A percentile compares a stretch with the other conserved stretches of the same genome.
Conservation (phyloP, 306 rosid genomes). For the Cucurbita ficifolia region DNA sequence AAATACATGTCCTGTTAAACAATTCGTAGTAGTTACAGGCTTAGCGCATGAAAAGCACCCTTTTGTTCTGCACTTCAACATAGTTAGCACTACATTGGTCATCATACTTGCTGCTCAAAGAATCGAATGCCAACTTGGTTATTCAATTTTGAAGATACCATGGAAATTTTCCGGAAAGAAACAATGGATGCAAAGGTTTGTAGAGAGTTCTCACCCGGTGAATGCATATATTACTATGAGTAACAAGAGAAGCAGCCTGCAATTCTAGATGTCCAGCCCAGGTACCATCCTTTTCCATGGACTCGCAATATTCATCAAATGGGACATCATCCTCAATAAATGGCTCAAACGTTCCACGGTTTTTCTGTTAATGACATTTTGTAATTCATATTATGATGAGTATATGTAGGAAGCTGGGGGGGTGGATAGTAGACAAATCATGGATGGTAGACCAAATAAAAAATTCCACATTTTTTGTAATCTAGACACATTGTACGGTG, state of each 20-base stretch:
- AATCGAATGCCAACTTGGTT: background rate
- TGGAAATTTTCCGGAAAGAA: background rate
- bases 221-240: slow-evolving; percentile 60
- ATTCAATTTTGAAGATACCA: background rate
- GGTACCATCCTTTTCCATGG: slow-evolving; percentile 71
- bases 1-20: background rate
- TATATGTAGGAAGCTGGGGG: background rate
- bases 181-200: background rate
- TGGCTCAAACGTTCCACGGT: slow-evolving; percentile 65
- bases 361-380: slow-evolving; percentile 41
- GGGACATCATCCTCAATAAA: slow-evolving; percentile 84
- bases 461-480: background rate
- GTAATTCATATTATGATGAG: background rate
- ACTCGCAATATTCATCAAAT: slow-evolving; percentile 55
- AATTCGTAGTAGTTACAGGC: background rate
- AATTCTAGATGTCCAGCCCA: slow-evolving; percentile 91
- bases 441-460: background rate
- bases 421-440: background rate
- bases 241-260: slow-evolving; percentile 87
- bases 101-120: background rate
- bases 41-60: background rate
- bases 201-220: slow-evolving; percentile 36
- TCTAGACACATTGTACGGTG: background rate
- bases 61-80: background rate
- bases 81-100: background rate